Conservation (phyloP, 495 filamentous ascomycete genomes). For the Trypethelium eluteriae region DNA sequence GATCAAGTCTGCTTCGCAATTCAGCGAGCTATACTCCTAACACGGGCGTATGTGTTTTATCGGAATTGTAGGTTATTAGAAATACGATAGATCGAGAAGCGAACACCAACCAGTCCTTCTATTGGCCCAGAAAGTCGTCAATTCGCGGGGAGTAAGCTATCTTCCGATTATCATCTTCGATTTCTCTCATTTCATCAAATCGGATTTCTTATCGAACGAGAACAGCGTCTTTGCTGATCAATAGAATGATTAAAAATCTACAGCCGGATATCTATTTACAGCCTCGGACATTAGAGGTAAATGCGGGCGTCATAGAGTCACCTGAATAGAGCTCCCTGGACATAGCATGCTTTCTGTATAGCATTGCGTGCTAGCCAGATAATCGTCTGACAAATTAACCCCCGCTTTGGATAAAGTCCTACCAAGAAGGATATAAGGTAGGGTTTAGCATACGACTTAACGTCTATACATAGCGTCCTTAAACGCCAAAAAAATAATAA, state of each 20-base stretch:
- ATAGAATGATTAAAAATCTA: not conserved
- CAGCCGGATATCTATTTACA: not conserved
- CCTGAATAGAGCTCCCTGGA: not conserved
- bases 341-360: slow-evolving; percentile 15
- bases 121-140: too few species aligned
- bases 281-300: not conserved
- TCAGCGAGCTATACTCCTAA: too few species aligned
- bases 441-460: not conserved
- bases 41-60: not conserved
- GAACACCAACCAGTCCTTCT: not conserved
- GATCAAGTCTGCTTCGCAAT: too few species aligned
- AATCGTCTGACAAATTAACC: slow-evolving; percentile 19
- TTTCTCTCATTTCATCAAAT: too few species aligned
- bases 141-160: too few species aligned
- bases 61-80: not conserved
- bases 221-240: not conserved
- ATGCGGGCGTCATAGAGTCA: not conserved
- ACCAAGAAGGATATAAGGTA: not conserved
- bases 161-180: too few species aligned
- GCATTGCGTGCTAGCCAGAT: slow-evolving; percentile 18
- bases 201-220: not conserved
- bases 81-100: not conserved
- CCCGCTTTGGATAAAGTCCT: not conserved
- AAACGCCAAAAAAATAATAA: not conserved
- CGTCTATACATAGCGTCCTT: not conserved